A percentile compares a stretch with the other conserved stretches of the same genome.
phyloP scores from a whole-genome alignment of 306 rosid species.

The Dalbergia cochinchinensis region DNA sequence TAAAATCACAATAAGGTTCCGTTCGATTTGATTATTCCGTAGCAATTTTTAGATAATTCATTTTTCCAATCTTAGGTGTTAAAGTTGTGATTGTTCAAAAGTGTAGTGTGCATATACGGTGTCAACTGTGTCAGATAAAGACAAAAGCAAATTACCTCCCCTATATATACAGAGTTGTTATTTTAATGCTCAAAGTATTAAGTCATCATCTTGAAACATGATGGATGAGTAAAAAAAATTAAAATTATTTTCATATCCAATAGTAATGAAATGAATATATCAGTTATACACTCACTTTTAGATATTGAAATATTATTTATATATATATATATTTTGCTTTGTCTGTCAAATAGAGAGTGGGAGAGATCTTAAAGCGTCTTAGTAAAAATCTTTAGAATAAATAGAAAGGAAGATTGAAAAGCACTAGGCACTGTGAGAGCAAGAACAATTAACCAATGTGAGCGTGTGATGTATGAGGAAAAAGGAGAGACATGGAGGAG shows the following conservation, averaged over 20 bases:
- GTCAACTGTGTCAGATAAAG: slow-evolving; percentile 44
- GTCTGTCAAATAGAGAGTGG: slow-evolving; percentile 19
- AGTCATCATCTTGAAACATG: too few relatives aligned
- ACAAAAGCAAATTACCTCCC: slow-evolving; percentile 37
- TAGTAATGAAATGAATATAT: too few relatives aligned
- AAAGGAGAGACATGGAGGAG: slow-evolving; percentile 44
- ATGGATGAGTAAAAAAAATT: too few relatives aligned
- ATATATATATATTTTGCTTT: neutral
- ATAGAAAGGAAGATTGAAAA: neutral
- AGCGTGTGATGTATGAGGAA: slow-evolving; percentile 25
- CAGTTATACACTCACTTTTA: too few relatives aligned
- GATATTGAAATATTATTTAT: too few relatives aligned
- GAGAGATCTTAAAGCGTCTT: slow-evolving; percentile 27
- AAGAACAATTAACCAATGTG: slow-evolving; percentile 24
- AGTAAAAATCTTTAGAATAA: neutral
- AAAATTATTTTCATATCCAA: too few relatives aligned
- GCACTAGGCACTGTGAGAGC: slow-evolving; percentile 11
- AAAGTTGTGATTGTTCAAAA: slow-evolving; percentile 38
- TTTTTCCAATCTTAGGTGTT: slow-evolving; percentile 42
- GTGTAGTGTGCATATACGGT: slow-evolving; percentile 45
- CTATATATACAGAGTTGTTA: too few relatives aligned
- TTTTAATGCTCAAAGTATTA: too few relatives aligned
- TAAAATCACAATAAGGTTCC: slow-evolving; percentile 34
- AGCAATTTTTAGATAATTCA: slow-evolving; percentile 43
- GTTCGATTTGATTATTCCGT: slow-evolving; percentile 46